Conservation (phyloP, 805 yeast genomes). For the Saccharomycopsis fermentans region DNA sequence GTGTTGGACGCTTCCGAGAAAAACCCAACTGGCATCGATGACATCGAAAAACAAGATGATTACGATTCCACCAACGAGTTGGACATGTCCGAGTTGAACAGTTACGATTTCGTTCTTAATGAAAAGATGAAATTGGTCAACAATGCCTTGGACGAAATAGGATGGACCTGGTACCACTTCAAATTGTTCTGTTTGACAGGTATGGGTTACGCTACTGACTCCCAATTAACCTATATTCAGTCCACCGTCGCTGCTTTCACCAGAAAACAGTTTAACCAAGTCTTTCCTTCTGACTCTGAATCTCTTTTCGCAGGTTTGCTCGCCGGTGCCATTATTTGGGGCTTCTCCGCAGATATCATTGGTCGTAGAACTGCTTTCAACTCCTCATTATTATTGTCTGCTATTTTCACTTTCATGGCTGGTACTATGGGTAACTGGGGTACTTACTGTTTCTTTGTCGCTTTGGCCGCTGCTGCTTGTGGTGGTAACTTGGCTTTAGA, state of each 20-base stretch:
- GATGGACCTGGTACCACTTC: slow-evolving; percentile 46
- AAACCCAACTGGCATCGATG: neutral
- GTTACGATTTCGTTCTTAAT: slow-evolving; percentile 28
- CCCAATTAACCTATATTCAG: slow-evolving; percentile 40
- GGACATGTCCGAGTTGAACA: slow-evolving; percentile 13
- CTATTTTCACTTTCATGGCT: slow-evolving; percentile 41
- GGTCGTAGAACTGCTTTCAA: slow-evolving; percentile 47
- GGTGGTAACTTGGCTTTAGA: slow-evolving; percentile 53
- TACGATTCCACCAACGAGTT: neutral
- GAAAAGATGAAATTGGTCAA: slow-evolving; percentile 36
- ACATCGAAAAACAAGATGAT: neutral
- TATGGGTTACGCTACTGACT: slow-evolving; percentile 47
- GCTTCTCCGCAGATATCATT: slow-evolving; percentile 43
- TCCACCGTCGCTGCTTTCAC: slow-evolving; percentile 37
- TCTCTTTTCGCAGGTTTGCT: slow-evolving; percentile 42
- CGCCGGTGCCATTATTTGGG: slow-evolving; percentile 47
- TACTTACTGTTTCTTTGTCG: slow-evolving; percentile 40
- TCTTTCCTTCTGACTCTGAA: slow-evolving; percentile 36
- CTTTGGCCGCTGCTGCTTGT: slow-evolving; percentile 35
- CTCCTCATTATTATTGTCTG: slow-evolving; percentile 36
- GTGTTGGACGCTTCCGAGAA: neutral
- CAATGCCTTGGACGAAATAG: slow-evolving; percentile 47
- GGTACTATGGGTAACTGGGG: slow-evolving; percentile 44
- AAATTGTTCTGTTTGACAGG: slow-evolving; percentile 43
- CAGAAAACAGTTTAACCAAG: slow-evolving; percentile 36